A percentile compares a stretch with the other conserved stretches of the same genome.
These are phyloP conservation scores for Clarireedia hainanense DNA, from an alignment of 2,329 filamentous ascomycete species.

Conservation along the genomic window DNA sequence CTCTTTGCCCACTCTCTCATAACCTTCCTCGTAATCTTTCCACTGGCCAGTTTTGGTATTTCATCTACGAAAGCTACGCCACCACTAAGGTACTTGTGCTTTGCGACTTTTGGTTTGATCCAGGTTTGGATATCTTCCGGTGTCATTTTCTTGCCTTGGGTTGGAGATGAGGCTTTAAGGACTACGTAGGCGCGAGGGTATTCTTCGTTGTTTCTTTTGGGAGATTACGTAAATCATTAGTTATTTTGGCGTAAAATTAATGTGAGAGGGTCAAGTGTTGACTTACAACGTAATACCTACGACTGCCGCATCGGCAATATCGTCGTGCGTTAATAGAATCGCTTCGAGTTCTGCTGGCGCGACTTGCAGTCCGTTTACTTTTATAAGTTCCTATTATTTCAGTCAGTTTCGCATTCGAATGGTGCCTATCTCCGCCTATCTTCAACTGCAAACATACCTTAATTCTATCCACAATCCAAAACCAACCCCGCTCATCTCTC, in stretches of 20 bases:
- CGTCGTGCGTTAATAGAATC: slow-evolving; percentile 42
- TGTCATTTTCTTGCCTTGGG: neutral
- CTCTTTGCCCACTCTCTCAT: slow-evolving; percentile 32
- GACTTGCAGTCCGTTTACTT: slow-evolving; percentile 52
- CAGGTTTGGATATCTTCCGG: slow-evolving; percentile 17
- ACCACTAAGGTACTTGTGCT: slow-evolving; percentile 41
- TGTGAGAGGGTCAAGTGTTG: too few species aligned
- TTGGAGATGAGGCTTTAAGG: too few species aligned
- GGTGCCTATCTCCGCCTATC: neutral
- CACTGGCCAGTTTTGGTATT: slow-evolving; percentile 41
- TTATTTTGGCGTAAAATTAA: too few species aligned
- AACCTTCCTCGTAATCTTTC: slow-evolving; percentile 36
- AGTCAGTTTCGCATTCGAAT: neutral
- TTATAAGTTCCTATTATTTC: slow-evolving; percentile 44
- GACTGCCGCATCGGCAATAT: slow-evolving; percentile 46
- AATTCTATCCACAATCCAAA: slow-evolving; percentile 58
- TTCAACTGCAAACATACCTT: slow-evolving; percentile 25
- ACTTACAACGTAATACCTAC: slow-evolving; percentile 37
- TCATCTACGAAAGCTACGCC: slow-evolving; percentile 40
- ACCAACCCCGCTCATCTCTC: slow-evolving; percentile 37
- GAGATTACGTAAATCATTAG: too few species aligned
- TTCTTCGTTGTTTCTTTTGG: too few species aligned
- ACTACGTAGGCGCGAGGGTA: too few species aligned
- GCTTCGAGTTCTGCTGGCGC: slow-evolving; percentile 51
- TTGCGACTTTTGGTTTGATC: slow-evolving; percentile 34